These are phyloP conservation scores for Oryza meridionalis DNA, from an alignment of 176 grass and related monocot genomes.

Conservation along the genomic window DNA sequence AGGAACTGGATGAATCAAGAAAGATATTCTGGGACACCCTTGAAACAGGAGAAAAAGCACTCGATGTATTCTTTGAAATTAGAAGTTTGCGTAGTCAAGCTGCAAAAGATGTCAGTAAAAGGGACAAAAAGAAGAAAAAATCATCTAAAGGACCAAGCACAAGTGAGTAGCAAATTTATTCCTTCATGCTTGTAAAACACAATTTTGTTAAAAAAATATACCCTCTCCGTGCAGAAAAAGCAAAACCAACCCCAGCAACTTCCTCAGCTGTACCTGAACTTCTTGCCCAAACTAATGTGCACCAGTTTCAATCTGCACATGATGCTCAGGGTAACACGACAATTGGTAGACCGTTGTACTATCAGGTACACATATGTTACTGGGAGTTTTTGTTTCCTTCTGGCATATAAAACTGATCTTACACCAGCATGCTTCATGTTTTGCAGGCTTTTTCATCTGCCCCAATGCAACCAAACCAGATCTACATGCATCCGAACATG, in stretches of 20 bases:
- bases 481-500: slow-evolving; percentile 69
- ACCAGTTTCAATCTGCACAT: slow-evolving; percentile 61
- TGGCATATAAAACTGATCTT: slow-evolving; percentile 40
- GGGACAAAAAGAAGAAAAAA: slow-evolving; percentile 64
- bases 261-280: slow-evolving; percentile 44
- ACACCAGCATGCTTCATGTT: slow-evolving; percentile 38
- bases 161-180: slow-evolving; percentile 55
- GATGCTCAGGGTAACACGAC: slow-evolving; percentile 60
- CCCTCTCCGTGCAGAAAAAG: slow-evolving; percentile 46
- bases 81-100: slow-evolving; percentile 61
- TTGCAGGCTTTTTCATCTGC: slow-evolving; percentile 46
- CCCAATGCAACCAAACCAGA: slow-evolving; percentile 62
- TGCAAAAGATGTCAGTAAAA: slow-evolving; percentile 68
- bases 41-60: slow-evolving; percentile 74
- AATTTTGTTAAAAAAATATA: slow-evolving; percentile 37
- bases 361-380: slow-evolving; percentile 61
- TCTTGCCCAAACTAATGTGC: slow-evolving; percentile 53
- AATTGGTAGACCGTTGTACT: slow-evolving; percentile 69
- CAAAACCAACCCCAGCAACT: slow-evolving; percentile 48
- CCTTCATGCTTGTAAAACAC: slow-evolving; percentile 21
- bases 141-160: slow-evolving; percentile 54
- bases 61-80: slow-evolving; percentile 86
- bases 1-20: slow-evolving; percentile 72
- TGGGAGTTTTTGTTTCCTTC: slow-evolving; percentile 32
- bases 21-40: slow-evolving; percentile 85